phyloP scores from a whole-genome alignment of 2,329 filamentous ascomycete species.

The Sporothrix schenckii region DNA sequence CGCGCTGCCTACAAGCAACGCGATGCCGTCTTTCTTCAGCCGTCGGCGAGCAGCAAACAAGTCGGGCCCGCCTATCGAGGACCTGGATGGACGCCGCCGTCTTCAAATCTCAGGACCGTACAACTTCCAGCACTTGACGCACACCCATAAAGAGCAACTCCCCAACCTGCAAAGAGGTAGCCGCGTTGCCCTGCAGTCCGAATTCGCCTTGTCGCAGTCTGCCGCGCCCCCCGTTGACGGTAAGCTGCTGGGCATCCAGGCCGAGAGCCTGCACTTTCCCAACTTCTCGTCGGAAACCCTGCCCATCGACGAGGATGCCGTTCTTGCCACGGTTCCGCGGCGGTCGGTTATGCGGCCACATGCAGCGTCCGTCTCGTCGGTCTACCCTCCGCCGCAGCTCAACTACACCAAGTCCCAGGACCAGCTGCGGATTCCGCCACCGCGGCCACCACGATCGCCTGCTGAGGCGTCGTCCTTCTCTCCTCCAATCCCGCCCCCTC shows the following conservation, averaged over 20 bases:
- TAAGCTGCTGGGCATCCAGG: conserved; percentile 45
- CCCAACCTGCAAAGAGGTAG: conserved; percentile 48
- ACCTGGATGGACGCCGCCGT: conserved; percentile 45
- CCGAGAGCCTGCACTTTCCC: conserved; percentile 51
- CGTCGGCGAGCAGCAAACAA: conserved; percentile 50
- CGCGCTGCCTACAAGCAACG: conserved; percentile 37
- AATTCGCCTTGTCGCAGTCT: conserved; percentile 49
- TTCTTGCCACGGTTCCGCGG: conserved; percentile 34
- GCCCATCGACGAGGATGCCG: conserved; percentile 33
- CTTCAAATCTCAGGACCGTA: conserved; percentile 64
- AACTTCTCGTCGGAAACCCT: conserved; percentile 54
- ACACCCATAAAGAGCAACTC: conserved; percentile 57
- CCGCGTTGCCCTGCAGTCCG: conserved; percentile 49
- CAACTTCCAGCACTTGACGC: conserved; percentile 68
- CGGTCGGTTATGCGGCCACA: conserved; percentile 40
- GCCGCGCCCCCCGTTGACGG: conserved; percentile 45
- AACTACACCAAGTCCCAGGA: conserved; percentile 55
- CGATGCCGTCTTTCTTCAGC: conserved; percentile 55
- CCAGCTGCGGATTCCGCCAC: conserved; percentile 52
- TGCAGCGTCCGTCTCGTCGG: conserved; percentile 38
- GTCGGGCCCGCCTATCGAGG: conserved; percentile 40
- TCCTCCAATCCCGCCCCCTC: conserved; percentile 54
- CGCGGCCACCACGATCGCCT: conserved; percentile 56
- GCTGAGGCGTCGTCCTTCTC: conserved; percentile 42
- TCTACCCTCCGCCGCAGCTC: conserved; percentile 42